Evolutionary conservation across 148 eudicot genomes (phyloP).

Genomic region (Nepenthes mirabilis): DNA sequence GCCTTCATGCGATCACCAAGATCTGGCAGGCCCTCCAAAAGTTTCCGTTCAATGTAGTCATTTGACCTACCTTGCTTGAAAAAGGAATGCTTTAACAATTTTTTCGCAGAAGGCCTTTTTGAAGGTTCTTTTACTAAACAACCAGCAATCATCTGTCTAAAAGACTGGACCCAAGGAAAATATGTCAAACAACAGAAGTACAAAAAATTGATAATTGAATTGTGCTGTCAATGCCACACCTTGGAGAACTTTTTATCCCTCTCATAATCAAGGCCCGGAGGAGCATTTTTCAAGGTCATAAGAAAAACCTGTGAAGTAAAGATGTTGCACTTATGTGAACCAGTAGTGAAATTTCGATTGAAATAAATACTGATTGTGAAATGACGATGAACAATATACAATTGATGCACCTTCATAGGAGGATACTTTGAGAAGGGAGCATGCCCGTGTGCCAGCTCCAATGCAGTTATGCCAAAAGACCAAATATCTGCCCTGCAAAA

Average conservation of each 20-base stretch:
- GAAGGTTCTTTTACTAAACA: conserved; percentile 94
- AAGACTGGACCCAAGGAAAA: conserved; percentile 32
- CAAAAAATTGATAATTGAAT: neutral
- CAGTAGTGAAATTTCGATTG: neutral
- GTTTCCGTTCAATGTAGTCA: conserved; percentile 53
- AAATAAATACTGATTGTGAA: too few species aligned
- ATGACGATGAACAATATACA: neutral
- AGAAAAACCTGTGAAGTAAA: conserved; percentile 52
- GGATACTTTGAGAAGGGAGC: conserved; percentile 82
- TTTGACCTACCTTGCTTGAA: conserved; percentile 86
- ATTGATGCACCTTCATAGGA: conserved; percentile 57
- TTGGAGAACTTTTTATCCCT: conserved; percentile 79
- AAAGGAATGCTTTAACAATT: conserved; percentile 73
- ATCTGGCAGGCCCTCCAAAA: conserved; percentile 72
- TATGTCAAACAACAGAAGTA: neutral
- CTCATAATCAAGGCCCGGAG: conserved; percentile 90
- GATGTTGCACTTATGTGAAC: neutral
- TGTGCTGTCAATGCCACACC: conserved; percentile 26
- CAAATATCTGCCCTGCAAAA: conserved; percentile 62
- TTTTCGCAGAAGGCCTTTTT: conserved; percentile 79
- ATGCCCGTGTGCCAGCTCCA: conserved; percentile 79
- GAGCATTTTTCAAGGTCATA: conserved; percentile 95
- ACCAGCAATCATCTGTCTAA: conserved; percentile 96
- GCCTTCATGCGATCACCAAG: conserved; percentile 74
- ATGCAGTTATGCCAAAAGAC: conserved; percentile 78